Evolutionary conservation across 164 flowering plant species (phyloP).

Genomic region (Vitis riparia): DNA sequence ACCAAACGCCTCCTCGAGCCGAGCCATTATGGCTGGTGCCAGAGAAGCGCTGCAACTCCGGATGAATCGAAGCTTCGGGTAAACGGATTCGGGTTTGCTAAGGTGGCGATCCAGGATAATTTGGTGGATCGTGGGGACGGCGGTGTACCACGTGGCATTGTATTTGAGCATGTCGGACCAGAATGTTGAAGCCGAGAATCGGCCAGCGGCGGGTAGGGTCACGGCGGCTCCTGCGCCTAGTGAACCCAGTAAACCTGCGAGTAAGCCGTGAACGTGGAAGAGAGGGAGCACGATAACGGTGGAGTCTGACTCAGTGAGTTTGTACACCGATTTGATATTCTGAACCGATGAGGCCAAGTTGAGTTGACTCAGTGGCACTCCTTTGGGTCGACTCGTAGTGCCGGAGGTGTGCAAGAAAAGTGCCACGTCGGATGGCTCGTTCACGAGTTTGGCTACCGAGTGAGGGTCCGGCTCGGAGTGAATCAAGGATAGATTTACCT

Average conservation of each 20-base stretch:
- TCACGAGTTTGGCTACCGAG: slow-evolving; percentile 29
- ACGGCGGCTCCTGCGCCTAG: slow-evolving; percentile 78
- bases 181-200: slow-evolving; percentile 91
- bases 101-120: slow-evolving; percentile 82
- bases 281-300: slow-evolving; percentile 88
- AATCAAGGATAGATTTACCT: slow-evolving; percentile 28
- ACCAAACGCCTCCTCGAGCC: slow-evolving; percentile 75
- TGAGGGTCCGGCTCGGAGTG: slow-evolving; percentile 18
- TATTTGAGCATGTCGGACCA: slow-evolving; percentile 75
- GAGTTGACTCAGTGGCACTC: slow-evolving; percentile 82
- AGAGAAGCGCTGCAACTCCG: slow-evolving; percentile 87
- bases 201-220: slow-evolving; percentile 76
- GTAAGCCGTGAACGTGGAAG: slow-evolving; percentile 88
- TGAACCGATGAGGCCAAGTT: slow-evolving; percentile 69
- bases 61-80: slow-evolving; percentile 86
- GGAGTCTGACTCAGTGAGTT: slow-evolving; percentile 70
- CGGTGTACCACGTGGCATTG: slow-evolving; percentile 93
- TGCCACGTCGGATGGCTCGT: slow-evolving; percentile 73
- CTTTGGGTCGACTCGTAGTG: slow-evolving; percentile 95
- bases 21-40: slow-evolving; percentile 62
- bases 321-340: slow-evolving; percentile 75
- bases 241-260: slow-evolving; percentile 72
- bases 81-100: slow-evolving; percentile 50
- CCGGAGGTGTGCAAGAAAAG: slow-evolving; percentile 97
- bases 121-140: slow-evolving; percentile 96